phyloP scores from a whole-genome alignment of 2,329 filamentous ascomycete genomes.

The Sclerotinia minor region DNA sequence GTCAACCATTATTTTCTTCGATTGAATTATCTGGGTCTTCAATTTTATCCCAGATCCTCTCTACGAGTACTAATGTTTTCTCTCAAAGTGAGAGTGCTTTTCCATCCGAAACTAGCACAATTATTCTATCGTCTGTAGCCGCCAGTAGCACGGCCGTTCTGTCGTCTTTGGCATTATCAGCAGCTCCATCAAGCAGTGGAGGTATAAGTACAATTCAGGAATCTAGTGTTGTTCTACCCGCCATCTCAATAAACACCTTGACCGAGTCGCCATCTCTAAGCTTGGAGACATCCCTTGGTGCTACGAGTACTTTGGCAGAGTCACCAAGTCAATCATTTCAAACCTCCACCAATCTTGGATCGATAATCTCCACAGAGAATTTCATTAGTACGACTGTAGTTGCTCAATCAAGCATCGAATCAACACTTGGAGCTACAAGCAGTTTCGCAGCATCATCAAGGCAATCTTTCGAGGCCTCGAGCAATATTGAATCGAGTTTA shows the following conservation, averaged over 20 bases:
- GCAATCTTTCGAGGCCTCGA: not conserved
- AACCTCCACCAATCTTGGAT: not conserved
- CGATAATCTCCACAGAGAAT: not conserved
- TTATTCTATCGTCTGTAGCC: not conserved
- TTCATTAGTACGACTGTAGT: not conserved
- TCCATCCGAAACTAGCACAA: not conserved
- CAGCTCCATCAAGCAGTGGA: not conserved
- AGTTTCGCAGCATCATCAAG: not conserved
- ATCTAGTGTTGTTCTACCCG: not conserved
- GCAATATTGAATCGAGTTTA: not conserved
- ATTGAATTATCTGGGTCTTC: not conserved
- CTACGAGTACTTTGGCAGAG: not conserved
- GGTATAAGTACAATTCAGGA: not conserved
- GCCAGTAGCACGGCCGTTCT: not conserved
- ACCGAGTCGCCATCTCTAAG: not conserved
- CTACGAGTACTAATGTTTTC: not conserved
- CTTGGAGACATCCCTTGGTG: not conserved
- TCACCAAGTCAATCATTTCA: not conserved
- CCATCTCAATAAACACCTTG: not conserved
- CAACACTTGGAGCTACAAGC: not conserved
- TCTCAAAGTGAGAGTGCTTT: constrained; percentile 11
- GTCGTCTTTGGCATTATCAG: not conserved
- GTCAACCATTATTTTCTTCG: not conserved
- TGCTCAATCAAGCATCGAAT: not conserved
- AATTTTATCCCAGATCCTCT: not conserved